Base-by-base conservation (phyloP, 2,329 filamentous ascomycete genomes). In the Atkinsonella hypoxylon region DNA sequence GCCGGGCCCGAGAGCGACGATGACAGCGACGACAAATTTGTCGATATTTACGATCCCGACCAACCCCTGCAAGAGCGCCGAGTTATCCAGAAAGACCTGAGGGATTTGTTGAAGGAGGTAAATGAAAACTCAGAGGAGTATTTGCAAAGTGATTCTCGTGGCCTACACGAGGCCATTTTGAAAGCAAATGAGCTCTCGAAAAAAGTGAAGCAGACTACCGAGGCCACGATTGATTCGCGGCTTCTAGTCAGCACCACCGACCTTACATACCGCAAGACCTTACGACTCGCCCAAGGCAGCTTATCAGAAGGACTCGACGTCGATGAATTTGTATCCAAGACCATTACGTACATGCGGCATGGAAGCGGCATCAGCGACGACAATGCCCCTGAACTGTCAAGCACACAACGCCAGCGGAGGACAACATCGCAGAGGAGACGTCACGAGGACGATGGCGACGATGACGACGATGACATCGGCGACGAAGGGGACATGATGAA, bases 241-340 rank as follows among this genome's bases (percentile, higher is more conserved):
- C 74, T 94, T 26, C 76, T 97, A 3, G 85, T 95, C 46, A 82
- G 78, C 55, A 82, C 87, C 1, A 87, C 87, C 5, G 89, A 96
- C 56, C 68, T 94, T 4, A 84, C 86, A 0, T 83, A 85, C 59
- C 87, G 87, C 58, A 89, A 89, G 62, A 84, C 88, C 0, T 74
- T 84, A 42, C 81, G 83, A 48, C 75, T 94, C 26, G 81, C 85
- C 1, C 74, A 88, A 31, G 89, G 89, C 7, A 84, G 85, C 58
- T 71, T 77, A 2, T 79, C 81, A 2, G 81, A 85, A 47, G 88
- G 89, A 8, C 71, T 98, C 20, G 90, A 97, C 61, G 76, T 94
- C 0, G 90, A 97, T 54, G 87, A 95, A 59, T 94, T 97, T 61
- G 81, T 97, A 13, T 86, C 87, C 0, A 95, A 94, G 66, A 91